Conservation (phyloP, 1,139 yeast genomes). For the Yamadazyma kanchanaburiensis region DNA sequence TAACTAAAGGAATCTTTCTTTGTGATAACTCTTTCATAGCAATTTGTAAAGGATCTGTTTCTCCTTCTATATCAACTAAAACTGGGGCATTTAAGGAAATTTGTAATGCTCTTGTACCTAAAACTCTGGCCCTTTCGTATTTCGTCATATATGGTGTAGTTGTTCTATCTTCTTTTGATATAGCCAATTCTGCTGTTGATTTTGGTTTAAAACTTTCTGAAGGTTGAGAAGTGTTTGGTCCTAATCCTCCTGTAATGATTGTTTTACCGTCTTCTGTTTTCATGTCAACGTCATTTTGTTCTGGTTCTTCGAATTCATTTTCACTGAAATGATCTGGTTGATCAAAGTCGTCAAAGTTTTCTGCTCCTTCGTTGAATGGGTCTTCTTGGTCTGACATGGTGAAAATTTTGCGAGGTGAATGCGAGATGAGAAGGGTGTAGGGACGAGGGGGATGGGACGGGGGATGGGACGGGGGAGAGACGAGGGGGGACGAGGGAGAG, state of each 20-base stretch:
- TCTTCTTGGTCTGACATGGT: conserved; percentile 51
- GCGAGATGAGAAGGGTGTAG: too few species aligned
- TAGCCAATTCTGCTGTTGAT: conserved; percentile 78
- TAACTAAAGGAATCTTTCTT: conserved; percentile 90
- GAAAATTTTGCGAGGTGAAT: conserved; percentile 2
- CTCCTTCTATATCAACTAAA: conserved; percentile 96
- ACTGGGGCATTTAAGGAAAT: conserved; percentile 98
- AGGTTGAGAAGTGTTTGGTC: conserved; percentile 55
- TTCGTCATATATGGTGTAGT: conserved; percentile 99
- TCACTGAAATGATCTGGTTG: conserved; percentile 76
- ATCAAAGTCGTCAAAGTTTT: conserved; percentile 78
- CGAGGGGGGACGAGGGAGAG: too few species aligned
- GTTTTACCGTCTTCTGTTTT: conserved; percentile 74
- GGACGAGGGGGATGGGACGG: too few species aligned
- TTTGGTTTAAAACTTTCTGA: too few species aligned
- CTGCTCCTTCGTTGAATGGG: conserved; percentile 75
- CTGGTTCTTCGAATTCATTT: conserved; percentile 49
- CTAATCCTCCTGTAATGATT: conserved; percentile 65
- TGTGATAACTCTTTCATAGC: conserved; percentile 97
- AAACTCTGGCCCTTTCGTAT: conserved; percentile 93
- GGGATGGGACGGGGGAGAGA: too few species aligned
- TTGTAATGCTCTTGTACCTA: conserved; percentile 95
- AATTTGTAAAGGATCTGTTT: conserved; percentile 97
- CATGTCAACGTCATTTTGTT: conserved; percentile 43
- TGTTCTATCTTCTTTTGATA: conserved; percentile 81